Percentiles rank a stretch among this genome's conserved stretches.
Conservation (phyloP, 495 filamentous ascomycete genomes). For the Friedmanniomyces endolithicus region DNA sequence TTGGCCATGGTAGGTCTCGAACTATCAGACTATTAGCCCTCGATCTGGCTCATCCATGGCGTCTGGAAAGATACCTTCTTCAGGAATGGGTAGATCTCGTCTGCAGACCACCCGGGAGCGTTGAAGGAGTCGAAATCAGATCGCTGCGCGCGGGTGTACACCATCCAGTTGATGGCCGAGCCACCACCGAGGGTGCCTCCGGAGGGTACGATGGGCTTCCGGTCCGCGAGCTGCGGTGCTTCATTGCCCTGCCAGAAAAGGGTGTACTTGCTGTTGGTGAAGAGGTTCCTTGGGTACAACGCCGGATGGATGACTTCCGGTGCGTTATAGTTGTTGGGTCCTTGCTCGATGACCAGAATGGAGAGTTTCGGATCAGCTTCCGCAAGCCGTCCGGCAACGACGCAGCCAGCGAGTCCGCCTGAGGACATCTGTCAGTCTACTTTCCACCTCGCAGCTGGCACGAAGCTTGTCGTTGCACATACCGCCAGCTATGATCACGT, state of each 20-base stretch:
- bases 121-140: constrained; percentile 43
- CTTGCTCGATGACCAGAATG: constrained; percentile 39
- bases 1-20: constrained; percentile 39
- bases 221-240: constrained; percentile 33
- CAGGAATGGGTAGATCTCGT: constrained; percentile 40
- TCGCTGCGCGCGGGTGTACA: constrained; percentile 35
- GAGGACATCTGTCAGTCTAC: not conserved
- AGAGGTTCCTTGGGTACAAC: constrained; percentile 27
- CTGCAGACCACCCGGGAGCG: constrained; percentile 38
- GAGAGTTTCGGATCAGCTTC: constrained; percentile 38
- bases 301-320: constrained; percentile 36
- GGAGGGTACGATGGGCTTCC: constrained; percentile 37
- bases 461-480: not conserved
- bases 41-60: not conserved
- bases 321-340: constrained; percentile 34
- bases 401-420: constrained; percentile 52
- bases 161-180: constrained; percentile 47
- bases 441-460: not conserved
- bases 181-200: constrained; percentile 49
- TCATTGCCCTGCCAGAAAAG: constrained; percentile 30
- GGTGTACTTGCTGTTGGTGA: constrained; percentile 28
- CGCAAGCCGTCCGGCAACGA: constrained; percentile 32
- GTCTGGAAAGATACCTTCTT: constrained; percentile 35
- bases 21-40: constrained; percentile 4
- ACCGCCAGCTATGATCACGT: constrained; percentile 35